Conservation (phyloP, 352 stramenopile species). For the Phytophthora boehmeriae region DNA sequence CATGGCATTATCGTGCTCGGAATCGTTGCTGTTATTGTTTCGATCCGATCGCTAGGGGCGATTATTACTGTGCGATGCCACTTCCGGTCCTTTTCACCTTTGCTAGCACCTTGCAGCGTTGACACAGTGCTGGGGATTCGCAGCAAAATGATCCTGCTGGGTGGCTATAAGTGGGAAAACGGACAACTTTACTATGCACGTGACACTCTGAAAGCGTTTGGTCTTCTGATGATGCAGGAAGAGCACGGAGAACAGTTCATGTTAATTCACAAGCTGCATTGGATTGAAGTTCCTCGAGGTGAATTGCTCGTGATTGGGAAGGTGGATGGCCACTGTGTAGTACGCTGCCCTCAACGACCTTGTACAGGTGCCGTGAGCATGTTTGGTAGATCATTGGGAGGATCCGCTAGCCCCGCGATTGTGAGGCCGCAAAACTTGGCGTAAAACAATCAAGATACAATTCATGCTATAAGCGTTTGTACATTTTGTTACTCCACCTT, state of each 20-base stretch:
- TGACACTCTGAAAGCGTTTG: conserved; percentile 30
- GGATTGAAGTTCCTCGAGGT: conserved; percentile 16
- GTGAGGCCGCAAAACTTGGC: not conserved
- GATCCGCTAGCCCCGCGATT: not conserved
- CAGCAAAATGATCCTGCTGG: conserved; percentile 29
- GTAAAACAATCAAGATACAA: too few species aligned
- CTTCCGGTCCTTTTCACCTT: conserved; percentile 8
- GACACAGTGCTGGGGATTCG: conserved; percentile 18
- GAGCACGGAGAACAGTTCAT: conserved; percentile 21
- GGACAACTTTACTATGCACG: conserved; percentile 25
- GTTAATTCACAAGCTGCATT: conserved; percentile 21
- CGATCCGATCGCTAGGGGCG: conserved; percentile 26
- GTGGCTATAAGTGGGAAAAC: conserved; percentile 31
- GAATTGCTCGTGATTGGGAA: conserved; percentile 28
- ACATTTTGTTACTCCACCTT: too few species aligned
- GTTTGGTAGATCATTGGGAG: conserved; percentile 23
- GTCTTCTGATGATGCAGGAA: conserved; percentile 26
- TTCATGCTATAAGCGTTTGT: too few species aligned
- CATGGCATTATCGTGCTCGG: conserved; percentile 31
- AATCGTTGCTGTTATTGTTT: conserved; percentile 26
- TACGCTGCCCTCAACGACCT: conserved; percentile 14
- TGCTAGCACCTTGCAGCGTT: conserved; percentile 21
- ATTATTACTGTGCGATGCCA: conserved; percentile 14
- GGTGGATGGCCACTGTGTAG: conserved; percentile 15
- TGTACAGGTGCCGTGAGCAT: conserved; percentile 26